A percentile compares a stretch with the other conserved stretches of the same genome.
Conservation (phyloP, 495 filamentous ascomycete species). For the Niebla homalea region DNA sequence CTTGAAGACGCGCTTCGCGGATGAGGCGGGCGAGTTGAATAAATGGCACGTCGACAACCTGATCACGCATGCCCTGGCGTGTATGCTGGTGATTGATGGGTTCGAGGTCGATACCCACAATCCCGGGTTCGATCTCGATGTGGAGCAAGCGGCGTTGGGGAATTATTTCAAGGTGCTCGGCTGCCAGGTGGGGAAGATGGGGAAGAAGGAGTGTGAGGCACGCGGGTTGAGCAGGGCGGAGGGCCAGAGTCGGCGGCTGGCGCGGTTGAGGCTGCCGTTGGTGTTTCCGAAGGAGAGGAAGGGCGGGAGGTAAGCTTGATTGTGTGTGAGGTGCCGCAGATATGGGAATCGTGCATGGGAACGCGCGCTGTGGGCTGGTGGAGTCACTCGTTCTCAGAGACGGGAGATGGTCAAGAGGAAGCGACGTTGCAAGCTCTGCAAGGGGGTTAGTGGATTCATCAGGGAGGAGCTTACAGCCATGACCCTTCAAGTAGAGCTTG, state of each 20-base stretch:
- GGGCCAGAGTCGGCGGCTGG: constrained; percentile 45
- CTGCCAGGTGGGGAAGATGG: constrained; percentile 36
- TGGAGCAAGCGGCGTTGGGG: constrained; percentile 48
- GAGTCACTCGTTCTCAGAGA: too few relatives aligned
- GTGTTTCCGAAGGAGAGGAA: constrained; percentile 57
- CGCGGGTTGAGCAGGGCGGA: constrained; percentile 43
- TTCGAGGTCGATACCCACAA: constrained; percentile 65
- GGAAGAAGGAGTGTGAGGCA: constrained; percentile 30
- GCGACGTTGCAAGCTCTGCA: too few relatives aligned
- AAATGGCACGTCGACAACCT: constrained; percentile 51
- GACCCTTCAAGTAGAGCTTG: too few relatives aligned
- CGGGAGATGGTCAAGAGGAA: too few relatives aligned
- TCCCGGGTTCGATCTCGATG: constrained; percentile 61
- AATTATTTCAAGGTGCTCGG: constrained; percentile 60
- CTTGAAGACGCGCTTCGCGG: constrained; percentile 56
- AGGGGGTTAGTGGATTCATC: not conserved
- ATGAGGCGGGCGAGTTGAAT: constrained; percentile 37
- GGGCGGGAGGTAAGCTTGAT: constrained; percentile 1
- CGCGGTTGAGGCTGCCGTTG: constrained; percentile 62
- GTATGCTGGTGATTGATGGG: constrained; percentile 59
- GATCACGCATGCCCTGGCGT: constrained; percentile 53
- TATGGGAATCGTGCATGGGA: too few relatives aligned
- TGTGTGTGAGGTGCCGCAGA: not conserved
- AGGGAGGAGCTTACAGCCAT: not conserved
- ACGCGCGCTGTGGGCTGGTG: too few relatives aligned